Evolutionary conservation across 2,329 filamentous ascomycete species (phyloP).

Genomic region (Metarhizium humberi): DNA sequence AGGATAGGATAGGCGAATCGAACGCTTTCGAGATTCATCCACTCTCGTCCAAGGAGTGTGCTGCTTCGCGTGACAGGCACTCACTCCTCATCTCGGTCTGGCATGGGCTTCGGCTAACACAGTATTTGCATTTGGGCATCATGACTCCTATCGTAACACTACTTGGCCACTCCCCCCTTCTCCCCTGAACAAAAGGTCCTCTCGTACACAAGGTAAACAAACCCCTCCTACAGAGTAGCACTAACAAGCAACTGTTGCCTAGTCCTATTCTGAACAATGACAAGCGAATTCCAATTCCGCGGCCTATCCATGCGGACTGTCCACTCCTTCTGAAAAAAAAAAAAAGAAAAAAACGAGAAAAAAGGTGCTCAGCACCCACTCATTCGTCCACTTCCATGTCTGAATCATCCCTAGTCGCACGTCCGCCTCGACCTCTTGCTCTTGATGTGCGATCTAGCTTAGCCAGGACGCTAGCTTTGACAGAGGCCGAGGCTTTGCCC

Average conservation of each 20-base stretch:
- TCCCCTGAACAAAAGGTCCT: not conserved
- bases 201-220: not conserved
- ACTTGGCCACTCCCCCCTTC: not conserved
- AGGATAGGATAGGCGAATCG: not conserved
- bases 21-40: not conserved
- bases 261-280: not conserved
- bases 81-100: no score
- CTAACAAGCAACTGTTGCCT: not conserved
- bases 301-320: not conserved
- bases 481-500: conserved; percentile 9
- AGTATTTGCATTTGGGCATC: not conserved
- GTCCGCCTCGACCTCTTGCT: conserved; percentile 16
- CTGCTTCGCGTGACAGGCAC: no score
- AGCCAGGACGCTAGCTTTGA: conserved; percentile 16
- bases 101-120: no score
- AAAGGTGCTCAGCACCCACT: conserved; percentile 5
- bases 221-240: no score
- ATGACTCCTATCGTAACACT: conserved; percentile 1
- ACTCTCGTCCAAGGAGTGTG: not conserved
- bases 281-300: not conserved
- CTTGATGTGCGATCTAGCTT: conserved; percentile 13
- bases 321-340: not conserved
- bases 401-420: conserved; percentile 15
- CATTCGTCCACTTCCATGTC: conserved; percentile 28
- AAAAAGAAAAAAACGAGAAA: not conserved